Base-by-base conservation (phyloP, 2,329 filamentous ascomycete species). In the Aureobasidium namibiae region DNA sequence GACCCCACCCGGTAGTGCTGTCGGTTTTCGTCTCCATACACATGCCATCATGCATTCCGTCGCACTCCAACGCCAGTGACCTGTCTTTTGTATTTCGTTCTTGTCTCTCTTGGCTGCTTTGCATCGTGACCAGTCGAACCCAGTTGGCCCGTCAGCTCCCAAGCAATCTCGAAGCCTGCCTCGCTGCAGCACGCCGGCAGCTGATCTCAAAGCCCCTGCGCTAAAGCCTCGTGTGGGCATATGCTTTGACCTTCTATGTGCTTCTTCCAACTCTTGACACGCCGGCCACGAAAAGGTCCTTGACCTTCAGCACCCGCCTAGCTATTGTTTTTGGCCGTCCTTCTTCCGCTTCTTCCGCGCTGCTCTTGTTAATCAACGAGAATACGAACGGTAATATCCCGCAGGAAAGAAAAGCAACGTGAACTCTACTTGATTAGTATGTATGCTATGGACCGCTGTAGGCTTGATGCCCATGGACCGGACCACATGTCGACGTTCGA, bases 161-260 rank as follows among this genome's bases (percentile, higher is more conserved):
- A 44, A 29, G 26, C 34, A 41, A 41, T 26, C 38, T 34, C 26
- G 11, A 56, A 16, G n/a, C 34, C 52, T 56, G 26, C 38, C 18
- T 56, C 11, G 18, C 14, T 53, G 49, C 49, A 53, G 49, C 36
- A n/a, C 49, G 24, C 24, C 49, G 49, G 52, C 52, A 56, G 52
- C 52, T 36, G 52, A 34, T 56, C 39, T 16, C 39, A 46, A 33
- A 53, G 53, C 31, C 53, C 21, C 33, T 38, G 42, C 53, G 53
- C 53, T 46, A 48, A 33, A 46, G 42, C 53, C 53, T 33, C 33
- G 29, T 33, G 16, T 18, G 29, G 53, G 41, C 42, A 10, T 57
- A 57, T 57, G 53, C 53, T 57, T 57, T 38, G 42, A 38, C 53
- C 29, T 57, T 57, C 42, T 46, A 46, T 46, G 42, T 57, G 42